Conservation (phyloP, 1,139 yeast genomes). For the Geotrichum reessii region DNA sequence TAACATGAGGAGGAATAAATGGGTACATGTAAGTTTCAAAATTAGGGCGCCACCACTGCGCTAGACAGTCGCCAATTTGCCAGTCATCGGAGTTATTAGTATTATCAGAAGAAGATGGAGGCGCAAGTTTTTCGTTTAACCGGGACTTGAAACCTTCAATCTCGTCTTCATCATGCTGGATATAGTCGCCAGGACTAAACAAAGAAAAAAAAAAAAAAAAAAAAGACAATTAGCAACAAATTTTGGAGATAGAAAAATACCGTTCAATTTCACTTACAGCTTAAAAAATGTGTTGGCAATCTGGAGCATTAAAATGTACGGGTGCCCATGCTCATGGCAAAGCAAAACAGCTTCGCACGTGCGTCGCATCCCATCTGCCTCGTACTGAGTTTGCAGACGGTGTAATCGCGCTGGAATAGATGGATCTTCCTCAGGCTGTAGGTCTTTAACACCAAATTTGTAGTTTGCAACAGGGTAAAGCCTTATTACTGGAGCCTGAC, state of each 20-base stretch:
- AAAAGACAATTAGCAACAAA: neutral
- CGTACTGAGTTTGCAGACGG: constrained; percentile 33
- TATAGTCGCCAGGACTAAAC: constrained; percentile 34
- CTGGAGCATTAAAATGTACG: constrained; percentile 35
- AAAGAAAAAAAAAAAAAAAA: neutral
- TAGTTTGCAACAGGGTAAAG: constrained; percentile 36
- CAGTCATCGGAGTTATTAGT: constrained; percentile 25
- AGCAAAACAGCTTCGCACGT: constrained; percentile 36
- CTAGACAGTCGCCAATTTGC: constrained; percentile 36
- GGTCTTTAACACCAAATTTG: constrained; percentile 33
- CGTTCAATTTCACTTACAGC: constrained; percentile 21
- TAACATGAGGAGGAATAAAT: constrained; percentile 36
- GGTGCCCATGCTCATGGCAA: constrained; percentile 37
- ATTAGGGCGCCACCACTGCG: constrained; percentile 41
- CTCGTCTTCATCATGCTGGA: constrained; percentile 34
- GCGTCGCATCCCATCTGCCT: constrained; percentile 34
- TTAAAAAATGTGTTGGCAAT: constrained; percentile 33
- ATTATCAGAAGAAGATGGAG: constrained; percentile 21
- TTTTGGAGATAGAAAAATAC: neutral
- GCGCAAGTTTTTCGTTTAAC: constrained; percentile 30
- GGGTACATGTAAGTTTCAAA: constrained; percentile 37
- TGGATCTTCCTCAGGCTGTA: constrained; percentile 35
- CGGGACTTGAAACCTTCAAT: constrained; percentile 29
- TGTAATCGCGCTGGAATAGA: constrained; percentile 31
- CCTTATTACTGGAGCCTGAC: constrained; percentile 28